Evolutionary conservation across 2,329 filamentous ascomycete genomes (phyloP), one percentile per base, ranked within the genome.

Genomic region (Colletotrichum horii): DNA sequence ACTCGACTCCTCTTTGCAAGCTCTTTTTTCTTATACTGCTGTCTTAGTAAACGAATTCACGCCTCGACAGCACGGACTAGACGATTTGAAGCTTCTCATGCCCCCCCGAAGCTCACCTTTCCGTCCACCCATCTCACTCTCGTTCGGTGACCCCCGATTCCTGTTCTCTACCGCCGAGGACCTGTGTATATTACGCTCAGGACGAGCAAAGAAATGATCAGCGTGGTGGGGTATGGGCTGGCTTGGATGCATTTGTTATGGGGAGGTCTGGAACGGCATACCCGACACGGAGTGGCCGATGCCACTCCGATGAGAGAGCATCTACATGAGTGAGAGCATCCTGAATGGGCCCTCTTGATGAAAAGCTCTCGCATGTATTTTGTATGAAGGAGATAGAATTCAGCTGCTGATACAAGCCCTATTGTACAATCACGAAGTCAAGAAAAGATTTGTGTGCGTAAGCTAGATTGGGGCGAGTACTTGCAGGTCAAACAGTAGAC

Each of bases 311-410:
- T 55, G 70, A 19, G 73, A 58, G 65, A 65, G 74, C 69, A 62
- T 71, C 52, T 68, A 61, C 65, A 14, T 64, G 61, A 70, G 74
- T 61, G 67, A 70, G 61, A 60, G 52, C 32, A 76, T 72, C 62
- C 68, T 52, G 66, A 61, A 60, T 38, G 68, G 43, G 36, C 68
- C 36, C 28, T 48, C 68, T 28, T 73, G 73, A 68, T 71, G 64
- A 77, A 43, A 36, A 68, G 66, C 73, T 66, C 34, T 76, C 67
- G 65, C 65, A 72, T 77, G 76, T 77, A 77, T 43, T 77, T 66
- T 77, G 75, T 77, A 77, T 77, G 76, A 77, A 76, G 74, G 75
- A 77, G 75, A 77, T 66, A 72, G 74, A 71, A 70, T 76, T 73
- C 65, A 76, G 66, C 38, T 70, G 65, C 74, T 65, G 58, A 76